Evolutionary conservation across 2,329 filamentous ascomycete genomes (phyloP), one percentile per base, ranked within the genome.

Genomic region (Blumeriella jaapii): DNA sequence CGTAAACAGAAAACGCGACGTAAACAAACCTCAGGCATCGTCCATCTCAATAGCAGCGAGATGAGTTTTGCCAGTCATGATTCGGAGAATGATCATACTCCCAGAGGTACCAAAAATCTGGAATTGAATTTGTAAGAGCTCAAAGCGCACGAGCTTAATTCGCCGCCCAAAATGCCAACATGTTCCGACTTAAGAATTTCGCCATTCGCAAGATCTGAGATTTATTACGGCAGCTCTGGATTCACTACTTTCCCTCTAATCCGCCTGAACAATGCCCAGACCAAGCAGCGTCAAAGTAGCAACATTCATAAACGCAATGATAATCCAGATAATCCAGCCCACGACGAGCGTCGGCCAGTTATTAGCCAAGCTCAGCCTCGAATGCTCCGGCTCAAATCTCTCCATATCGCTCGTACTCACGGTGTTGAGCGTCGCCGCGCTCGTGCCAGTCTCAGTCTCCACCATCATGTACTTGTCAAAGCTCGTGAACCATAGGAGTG

Each of bases 401-500:
- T n/a, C 48, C 50, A 12, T 16, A 28, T 39, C 37, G 15, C 9
- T 18, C 10, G 34, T 34, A 19, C 23, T 22, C 16, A 17, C 4
- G n/a, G n/a, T 17, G 4, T 14, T 37, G 31, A 34, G 18, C 2
- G 36, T 39, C n/a, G 47, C 38, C 11, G 20, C 28, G 15, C 43
- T 36, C 13, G 35, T 36, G 5, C 12, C 28, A 6, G 29, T 36
- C 14, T 44, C 44, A 22, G 28, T 32, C n/a, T 44, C 36, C 2
- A 52, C 45, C 8, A 72, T 81, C 85, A 93, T 93, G 59, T 80
- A 89, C 52, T 74, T 74, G 45, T 74, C 69, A 26, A 76, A 68
- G 47, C 78, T 81, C 0, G 84, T 93, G 51, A 89, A 91, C 61
- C 80, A 93, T 37, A 93, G 78, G 18, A 93, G 62, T 3, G 84